Evolutionary conservation across 2,329 filamentous ascomycete species (phyloP), one percentile per base, ranked within the genome.

Genomic region (Alternaria burnsii): DNA sequence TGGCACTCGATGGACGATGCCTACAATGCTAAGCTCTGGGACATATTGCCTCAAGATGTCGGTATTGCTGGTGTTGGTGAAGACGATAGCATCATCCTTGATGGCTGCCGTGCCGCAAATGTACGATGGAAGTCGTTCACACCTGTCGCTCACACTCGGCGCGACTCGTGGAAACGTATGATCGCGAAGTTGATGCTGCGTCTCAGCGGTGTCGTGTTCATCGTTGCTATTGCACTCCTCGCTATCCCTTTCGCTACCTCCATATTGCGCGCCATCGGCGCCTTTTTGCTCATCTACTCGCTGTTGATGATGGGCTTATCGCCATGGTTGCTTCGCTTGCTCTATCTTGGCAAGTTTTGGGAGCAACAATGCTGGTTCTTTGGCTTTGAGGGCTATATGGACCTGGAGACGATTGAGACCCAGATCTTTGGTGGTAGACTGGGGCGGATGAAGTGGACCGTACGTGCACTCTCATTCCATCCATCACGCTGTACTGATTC

Each of bases 81-180:
- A n/a, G 73, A 80, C 32, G 78, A 83, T 52, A 82, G 78, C 5
- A 75, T 83, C 20, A 78, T 82, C 24, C 63, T 84, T 3, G 80
- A 80, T 53, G 80, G 79, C n/a, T 76, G 75, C 36, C 72, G 70
- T 9, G 79, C 76, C 1, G 81, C 81, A 1, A 75, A 78, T 3
- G 78, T 84, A 24, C 75, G 76, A 3, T 84, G 82, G 82, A 77
- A 82, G 44, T 71, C 69, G 0, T 81, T 82, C 52, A 67, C 70
- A 3, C 71, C 70, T 0, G 75, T 81, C n/a, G 70, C 72, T 3
- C 43, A 73, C n/a, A 64, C 63, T 1, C 66, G 70, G 6, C 70
- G 73, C 7, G 43, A 64, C 12, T 71, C 72, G 0, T 73, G 69
- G 68, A 73, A 62, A 43, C 76, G 78, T 3, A 36, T 34, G 30